Percentiles rank a stretch among this genome's conserved stretches.
These are phyloP conservation scores for Fraxinus americana DNA, from an alignment of 257 asterid genomes.

Conservation along the genomic window DNA sequence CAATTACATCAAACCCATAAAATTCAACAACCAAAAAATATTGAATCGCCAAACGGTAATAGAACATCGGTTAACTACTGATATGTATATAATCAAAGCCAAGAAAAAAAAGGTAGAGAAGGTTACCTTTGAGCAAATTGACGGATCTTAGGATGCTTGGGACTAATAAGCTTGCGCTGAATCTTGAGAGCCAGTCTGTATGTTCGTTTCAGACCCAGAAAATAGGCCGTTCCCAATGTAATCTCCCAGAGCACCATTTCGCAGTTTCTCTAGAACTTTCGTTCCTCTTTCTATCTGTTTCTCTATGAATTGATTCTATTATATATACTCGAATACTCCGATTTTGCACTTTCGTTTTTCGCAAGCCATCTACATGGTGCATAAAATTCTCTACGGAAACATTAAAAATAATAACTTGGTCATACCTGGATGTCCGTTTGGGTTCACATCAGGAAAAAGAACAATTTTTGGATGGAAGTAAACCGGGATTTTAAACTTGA, in stretches of 20 bases:
- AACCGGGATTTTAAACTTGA: too few species aligned
- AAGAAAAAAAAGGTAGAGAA: not conserved
- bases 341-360: conserved; percentile 31
- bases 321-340: not conserved
- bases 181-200: conserved; percentile 70
- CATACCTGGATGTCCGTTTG: too few species aligned
- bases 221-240: conserved; percentile 85
- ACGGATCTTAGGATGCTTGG: conserved; percentile 58
- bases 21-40: not conserved
- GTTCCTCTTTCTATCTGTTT: conserved; percentile 17
- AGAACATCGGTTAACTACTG: not conserved
- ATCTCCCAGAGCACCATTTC: conserved; percentile 94
- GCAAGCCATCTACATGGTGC: conserved; percentile 2
- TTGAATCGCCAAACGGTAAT: not conserved
- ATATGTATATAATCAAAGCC: not conserved
- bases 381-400: too few species aligned
- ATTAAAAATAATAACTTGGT: too few species aligned
- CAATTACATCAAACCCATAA: not conserved
- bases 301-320: not conserved
- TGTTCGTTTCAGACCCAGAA: conserved; percentile 79
- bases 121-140: conserved; percentile 62
- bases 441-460: too few species aligned
- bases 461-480: too few species aligned
- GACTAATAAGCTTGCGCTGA: conserved; percentile 73
- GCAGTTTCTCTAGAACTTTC: not conserved